Evolutionary conservation across 257 asterid species (phyloP), one percentile per base, ranked within the genome.

Genomic region (Solanum acaule): DNA sequence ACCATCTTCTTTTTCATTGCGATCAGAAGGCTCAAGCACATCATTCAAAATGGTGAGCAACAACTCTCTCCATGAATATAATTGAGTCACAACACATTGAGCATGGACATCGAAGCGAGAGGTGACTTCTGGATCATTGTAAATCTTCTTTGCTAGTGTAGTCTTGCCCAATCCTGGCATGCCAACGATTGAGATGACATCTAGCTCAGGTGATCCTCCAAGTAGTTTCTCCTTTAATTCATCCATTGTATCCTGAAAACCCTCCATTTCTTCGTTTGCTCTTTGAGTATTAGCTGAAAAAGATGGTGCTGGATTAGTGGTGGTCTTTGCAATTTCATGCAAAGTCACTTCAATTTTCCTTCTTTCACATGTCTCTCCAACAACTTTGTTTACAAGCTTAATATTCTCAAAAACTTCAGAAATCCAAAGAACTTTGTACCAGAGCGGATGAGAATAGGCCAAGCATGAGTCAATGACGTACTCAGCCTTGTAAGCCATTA

Each of bases 131-230:
- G 40, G 85, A 44, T 79, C 85, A 44, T 44, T 79, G 85, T 44
- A 79, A 79, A 79, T 79, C 38, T 79, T 79, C 67, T 79, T 79
- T 13, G 85, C 85, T 27, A 79, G 27, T 2, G 85, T 79, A 44
- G 85, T 79, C 67, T 79, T 79, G 27, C 85, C 85, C 85, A 79
- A 44, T 79, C 85, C 85, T 14, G 67, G 67, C 85, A 79, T 79
- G 67, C 85, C 85, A 79, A 79, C 40, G 25, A 79, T 16, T 27
- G 85, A 79, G 67, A 79, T 79, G 16, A 79, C 85, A 44, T 79
- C 85, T 15, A 79, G 67, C 37, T 79, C 16, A 79, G 67, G 85
- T 27, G 67, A 79, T 79, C 85, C 67, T 79, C 67, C 27, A 44
- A 79, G 85, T 79, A 79, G 38, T 35, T 79, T 46, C 67, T 79